Conservation (phyloP, 371 early-diverging fungal genomes). For the Fennellomyces sp. region DNA sequence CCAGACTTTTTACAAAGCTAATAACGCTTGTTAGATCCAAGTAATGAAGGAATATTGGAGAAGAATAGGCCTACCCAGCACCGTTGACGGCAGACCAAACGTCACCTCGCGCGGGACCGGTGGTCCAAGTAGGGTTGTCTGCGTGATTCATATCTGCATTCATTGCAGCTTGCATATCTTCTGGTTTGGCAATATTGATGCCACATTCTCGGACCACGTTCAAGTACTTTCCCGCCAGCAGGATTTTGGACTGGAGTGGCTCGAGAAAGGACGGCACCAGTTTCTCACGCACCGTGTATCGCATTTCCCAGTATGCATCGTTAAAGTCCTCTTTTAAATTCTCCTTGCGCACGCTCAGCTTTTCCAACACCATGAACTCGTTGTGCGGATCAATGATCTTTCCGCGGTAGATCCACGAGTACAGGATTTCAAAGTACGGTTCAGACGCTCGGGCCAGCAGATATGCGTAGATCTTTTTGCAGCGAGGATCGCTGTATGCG, state of each 20-base stretch:
- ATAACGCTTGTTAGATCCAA: not conserved
- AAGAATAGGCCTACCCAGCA: constrained; percentile 55
- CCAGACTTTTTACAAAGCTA: constrained; percentile 75
- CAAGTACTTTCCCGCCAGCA: constrained; percentile 92
- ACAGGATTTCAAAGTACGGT: constrained; percentile 83
- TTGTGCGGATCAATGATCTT: constrained; percentile 82
- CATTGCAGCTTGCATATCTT: constrained; percentile 39
- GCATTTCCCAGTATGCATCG: constrained; percentile 85
- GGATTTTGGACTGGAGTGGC: constrained; percentile 74
- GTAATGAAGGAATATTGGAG: no score
- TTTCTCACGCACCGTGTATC: constrained; percentile 70
- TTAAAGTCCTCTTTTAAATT: constrained; percentile 73
- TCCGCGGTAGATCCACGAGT: constrained; percentile 89
- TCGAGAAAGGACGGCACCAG: constrained; percentile 78
- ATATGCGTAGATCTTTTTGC: constrained; percentile 76
- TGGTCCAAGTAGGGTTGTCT: constrained; percentile 3
- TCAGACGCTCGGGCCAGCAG: constrained; percentile 76
- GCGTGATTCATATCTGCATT: constrained; percentile 1
- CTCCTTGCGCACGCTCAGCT: constrained; percentile 60
- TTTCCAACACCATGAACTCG: constrained; percentile 90
- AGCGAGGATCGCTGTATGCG: constrained; percentile 65
- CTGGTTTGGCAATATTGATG: constrained; percentile 54
- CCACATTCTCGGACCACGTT: constrained; percentile 92
- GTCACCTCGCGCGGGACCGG: constrained; percentile 41
- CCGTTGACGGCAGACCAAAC: constrained; percentile 61